These are phyloP conservation scores for Solanum chilense DNA, from an alignment of 257 asterid genomes.

Conservation along the genomic window DNA sequence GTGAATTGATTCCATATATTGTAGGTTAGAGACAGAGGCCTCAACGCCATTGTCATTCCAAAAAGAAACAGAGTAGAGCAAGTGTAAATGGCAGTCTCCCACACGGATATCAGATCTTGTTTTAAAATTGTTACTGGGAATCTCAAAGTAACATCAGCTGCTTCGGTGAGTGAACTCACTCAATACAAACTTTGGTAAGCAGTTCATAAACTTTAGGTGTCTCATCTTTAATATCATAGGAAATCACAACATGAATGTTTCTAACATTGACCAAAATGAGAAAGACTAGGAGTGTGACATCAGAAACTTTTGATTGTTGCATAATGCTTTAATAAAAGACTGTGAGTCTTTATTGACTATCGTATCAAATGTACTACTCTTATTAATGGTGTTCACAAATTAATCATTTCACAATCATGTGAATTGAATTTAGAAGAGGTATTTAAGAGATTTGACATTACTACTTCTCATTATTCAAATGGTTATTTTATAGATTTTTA, in stretches of 20 bases:
- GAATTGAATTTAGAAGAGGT: neutral
- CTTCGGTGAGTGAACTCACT: neutral
- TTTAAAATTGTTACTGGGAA: neutral
- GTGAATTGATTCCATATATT: neutral
- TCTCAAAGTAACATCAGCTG: neutral
- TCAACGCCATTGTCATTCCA: neutral
- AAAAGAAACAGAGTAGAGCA: neutral
- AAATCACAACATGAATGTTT: neutral
- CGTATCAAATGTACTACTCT: neutral
- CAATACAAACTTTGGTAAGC: neutral
- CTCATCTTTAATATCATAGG: neutral
- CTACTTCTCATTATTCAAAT: neutral
- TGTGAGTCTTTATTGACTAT: neutral
- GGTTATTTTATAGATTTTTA: neutral
- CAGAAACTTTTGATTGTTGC: neutral
- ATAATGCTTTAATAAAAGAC: neutral
- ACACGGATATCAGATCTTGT: neutral
- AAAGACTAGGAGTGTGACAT: neutral
- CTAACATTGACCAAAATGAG: neutral
- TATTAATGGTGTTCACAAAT: neutral
- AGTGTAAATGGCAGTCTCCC: neutral
- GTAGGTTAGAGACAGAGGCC: neutral
- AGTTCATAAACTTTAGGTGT: neutral
- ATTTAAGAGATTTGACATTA: neutral
- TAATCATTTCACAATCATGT: neutral